Conservation (phyloP, 2,329 filamentous ascomycete genomes). For the Ophiostoma australiae region DNA sequence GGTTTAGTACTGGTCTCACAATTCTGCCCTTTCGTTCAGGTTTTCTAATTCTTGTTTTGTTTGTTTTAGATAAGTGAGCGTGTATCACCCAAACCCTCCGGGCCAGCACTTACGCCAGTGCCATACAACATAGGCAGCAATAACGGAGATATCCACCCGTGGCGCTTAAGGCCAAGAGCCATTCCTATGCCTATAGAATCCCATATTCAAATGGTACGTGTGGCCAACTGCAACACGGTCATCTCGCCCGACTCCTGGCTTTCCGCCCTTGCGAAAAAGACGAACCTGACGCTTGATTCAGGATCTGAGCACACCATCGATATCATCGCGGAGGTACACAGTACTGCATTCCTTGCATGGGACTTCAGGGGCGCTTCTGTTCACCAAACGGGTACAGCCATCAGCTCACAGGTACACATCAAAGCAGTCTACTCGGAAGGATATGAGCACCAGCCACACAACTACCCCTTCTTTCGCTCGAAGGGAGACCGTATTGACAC, state of each 20-base stretch:
- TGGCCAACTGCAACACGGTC: constrained; percentile 30
- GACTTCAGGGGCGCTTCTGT: constrained; percentile 19
- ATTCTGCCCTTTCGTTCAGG: neutral
- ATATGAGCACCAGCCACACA: constrained; percentile 34
- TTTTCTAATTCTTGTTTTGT: neutral
- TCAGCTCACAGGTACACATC: constrained; percentile 26
- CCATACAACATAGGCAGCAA: constrained; percentile 34
- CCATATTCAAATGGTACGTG: constrained; percentile 25
- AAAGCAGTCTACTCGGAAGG: constrained; percentile 34
- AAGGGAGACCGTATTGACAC: constrained; percentile 38
- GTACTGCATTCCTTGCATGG: constrained; percentile 31
- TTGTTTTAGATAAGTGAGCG: constrained; percentile 30
- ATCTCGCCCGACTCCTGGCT: constrained; percentile 18
- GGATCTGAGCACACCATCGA: constrained; percentile 29
- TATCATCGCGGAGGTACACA: constrained; percentile 31
- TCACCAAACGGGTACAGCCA: neutral
- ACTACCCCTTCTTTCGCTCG: constrained; percentile 38
- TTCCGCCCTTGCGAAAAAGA: neutral
- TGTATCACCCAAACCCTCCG: constrained; percentile 10
- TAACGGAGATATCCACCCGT: constrained; percentile 40
- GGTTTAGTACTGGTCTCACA: neutral
- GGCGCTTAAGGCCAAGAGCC: constrained; percentile 36
- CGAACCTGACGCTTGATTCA: neutral
- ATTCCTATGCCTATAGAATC: constrained; percentile 37
- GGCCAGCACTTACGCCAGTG: constrained; percentile 25